Evolutionary conservation across 1,139 yeast genomes (phyloP), one percentile per base, ranked within the genome.

Genomic region (Geotrichum siamense): DNA sequence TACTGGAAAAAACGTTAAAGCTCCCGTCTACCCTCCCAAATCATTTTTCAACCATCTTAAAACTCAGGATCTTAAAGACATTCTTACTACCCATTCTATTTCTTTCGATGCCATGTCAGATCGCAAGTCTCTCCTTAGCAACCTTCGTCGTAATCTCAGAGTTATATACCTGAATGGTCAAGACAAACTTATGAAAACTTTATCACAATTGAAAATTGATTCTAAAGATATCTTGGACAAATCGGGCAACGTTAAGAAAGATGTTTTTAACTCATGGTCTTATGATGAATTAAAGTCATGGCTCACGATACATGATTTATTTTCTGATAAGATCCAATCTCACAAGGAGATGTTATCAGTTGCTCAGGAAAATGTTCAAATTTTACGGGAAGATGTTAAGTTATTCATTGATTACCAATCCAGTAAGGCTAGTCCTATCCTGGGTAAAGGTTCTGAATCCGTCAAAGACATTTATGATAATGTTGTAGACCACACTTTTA

Each of bases 1-100:
- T 59, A 15, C 77, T 76, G 9, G 57, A 61, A 40, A 60, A 64
- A 15, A 21, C 16, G 12, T 36, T 8, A 26, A 37, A n/a, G 10
- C 32, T 16, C 15, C 25, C 9, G 35, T 21, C 12, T 42, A 41
- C 16, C 48, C 48, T n/a, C 22, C 28, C 5, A 15, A 33, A 17
- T 17, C 27, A 6, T 8, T 41, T 5, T 45, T 41, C 28, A 40
- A 37, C 20, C 36, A 44, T 8, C 17, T 40, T 9, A 28, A 34
- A 2, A 21, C 31, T 15, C 17, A 36, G n/a, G 44, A 40, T 16
- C 27, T 44, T 15, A 40, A 31, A 27, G 29, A 40, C 10, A 12
- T 40, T 15, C 37, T 44, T 4, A 23, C 19, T 3, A 6, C 33
- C 5, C 39, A 37, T 19, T 29, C 38, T 3, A 41, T 41, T 17